Base-by-base conservation (phyloP, 805 yeast species). In the Candida incommunis region DNA sequence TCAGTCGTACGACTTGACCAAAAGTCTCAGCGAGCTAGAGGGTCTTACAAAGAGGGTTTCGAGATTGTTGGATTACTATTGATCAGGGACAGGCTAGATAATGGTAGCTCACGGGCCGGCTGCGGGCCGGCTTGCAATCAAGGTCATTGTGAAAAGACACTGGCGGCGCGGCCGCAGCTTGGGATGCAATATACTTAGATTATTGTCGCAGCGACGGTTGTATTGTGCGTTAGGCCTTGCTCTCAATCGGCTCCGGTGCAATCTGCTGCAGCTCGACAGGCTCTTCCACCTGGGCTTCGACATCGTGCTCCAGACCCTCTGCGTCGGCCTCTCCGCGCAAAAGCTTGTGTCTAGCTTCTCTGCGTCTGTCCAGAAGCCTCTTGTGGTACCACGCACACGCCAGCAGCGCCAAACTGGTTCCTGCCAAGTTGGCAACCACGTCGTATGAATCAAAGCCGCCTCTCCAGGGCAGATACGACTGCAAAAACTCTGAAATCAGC, bases 401-500 rank as follows among this genome's bases (percentile, higher is more conserved):
- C 4, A 48, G 37, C 5, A 62, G 45, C 4, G 62, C 63, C 9
- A 51, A n/a, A 5, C 45, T 22, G 20, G 58, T 48, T 2, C 66
- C 66, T 7, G 49, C 49, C 22, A 62, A 46, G 37, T 62, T 62
- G 40, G 52, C 60, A 42, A 55, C 40, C 31, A 62, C 60, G 43
- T 62, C 66, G 21, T 43, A 47, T 16, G 48, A 34, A 45, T 62
- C 66, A 47, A 62, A 62, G 7, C 41, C 42, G 15, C 66, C 58
- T 27, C 52, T 48, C 56, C 50, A 7, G 18, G 37, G 18, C 11
- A 58, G 49, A 35, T 62, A 43, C 11, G 53, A 42, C 43, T 63
- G 67, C 3, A 48, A 50, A 42, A 63, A 52, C 48, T 63, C 67
- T 3, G 64, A 59, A 7, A 65, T 67, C 31, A 63, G 50, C 21